Conservation (phyloP, 2,329 filamentous ascomycete species). For the Arthrobotrys pseudoclavata region DNA sequence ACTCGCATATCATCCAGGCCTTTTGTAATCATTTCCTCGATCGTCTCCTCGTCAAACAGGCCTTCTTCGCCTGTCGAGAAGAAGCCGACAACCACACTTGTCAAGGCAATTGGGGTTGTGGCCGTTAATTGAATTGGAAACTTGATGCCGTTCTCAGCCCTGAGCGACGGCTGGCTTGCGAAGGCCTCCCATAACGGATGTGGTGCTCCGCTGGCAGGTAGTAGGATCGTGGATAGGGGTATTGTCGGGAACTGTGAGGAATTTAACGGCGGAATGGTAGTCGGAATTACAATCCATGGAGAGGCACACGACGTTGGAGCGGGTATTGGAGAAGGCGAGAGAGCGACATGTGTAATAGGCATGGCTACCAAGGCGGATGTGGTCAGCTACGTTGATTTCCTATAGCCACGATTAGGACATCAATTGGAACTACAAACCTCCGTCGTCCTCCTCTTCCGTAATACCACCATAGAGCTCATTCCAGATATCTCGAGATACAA, state of each 20-base stretch:
- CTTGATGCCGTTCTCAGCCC: slow-evolving; percentile 59
- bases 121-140: slow-evolving; percentile 58
- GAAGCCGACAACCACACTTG: slow-evolving; percentile 55
- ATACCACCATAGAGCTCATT: slow-evolving; percentile 80
- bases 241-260: slow-evolving; percentile 73
- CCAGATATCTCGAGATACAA: slow-evolving; percentile 88
- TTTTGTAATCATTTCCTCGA: slow-evolving; percentile 76
- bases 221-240: slow-evolving; percentile 82
- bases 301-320: slow-evolving; percentile 71
- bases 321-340: slow-evolving; percentile 67
- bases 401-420: neutral
- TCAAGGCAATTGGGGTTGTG: slow-evolving; percentile 51
- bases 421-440: slow-evolving; percentile 67
- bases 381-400: slow-evolving; percentile 15
- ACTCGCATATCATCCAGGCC: slow-evolving; percentile 80
- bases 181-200: slow-evolving; percentile 64
- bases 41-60: slow-evolving; percentile 63
- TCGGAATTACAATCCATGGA: slow-evolving; percentile 87
- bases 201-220: slow-evolving; percentile 76
- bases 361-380: slow-evolving; percentile 64
- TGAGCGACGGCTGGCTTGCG: slow-evolving; percentile 55
- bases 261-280: slow-evolving; percentile 70
- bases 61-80: slow-evolving; percentile 59
- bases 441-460: slow-evolving; percentile 65
- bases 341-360: slow-evolving; percentile 67